phyloP scores from a whole-genome alignment of 768 basidiomycete genomes.

The Lentinus brumalis region DNA sequence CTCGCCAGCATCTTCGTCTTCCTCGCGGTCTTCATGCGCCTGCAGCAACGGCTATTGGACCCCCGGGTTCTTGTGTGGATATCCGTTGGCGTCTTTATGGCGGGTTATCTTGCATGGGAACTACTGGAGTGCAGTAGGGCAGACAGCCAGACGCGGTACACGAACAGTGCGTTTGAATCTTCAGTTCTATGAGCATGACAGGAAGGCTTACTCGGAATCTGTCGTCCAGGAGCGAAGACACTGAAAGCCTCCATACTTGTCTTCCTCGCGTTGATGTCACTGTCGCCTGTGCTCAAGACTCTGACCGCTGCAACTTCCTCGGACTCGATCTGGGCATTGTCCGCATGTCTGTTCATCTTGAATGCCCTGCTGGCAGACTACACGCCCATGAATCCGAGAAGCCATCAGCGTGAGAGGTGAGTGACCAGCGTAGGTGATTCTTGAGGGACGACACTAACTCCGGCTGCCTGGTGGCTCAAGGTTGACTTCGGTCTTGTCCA shows the following conservation, averaged over 20 bases:
- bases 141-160: conserved; percentile 25
- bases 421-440: conserved; percentile 4
- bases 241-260: conserved; percentile 84
- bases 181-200: not conserved
- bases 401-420: conserved; percentile 61
- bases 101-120: conserved; percentile 68
- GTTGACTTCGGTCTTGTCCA: conserved; percentile 80
- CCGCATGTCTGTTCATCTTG: conserved; percentile 80
- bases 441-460: conserved; percentile 14
- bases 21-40: conserved; percentile 73
- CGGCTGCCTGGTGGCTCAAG: conserved; percentile 37
- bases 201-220: not conserved
- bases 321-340: conserved; percentile 95
- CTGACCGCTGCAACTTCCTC: conserved; percentile 93
- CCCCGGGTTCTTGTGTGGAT: conserved; percentile 69
- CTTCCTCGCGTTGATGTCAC: conserved; percentile 84
- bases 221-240: conserved; percentile 59
- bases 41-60: conserved; percentile 65
- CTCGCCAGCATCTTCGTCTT: conserved; percentile 80
- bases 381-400: conserved; percentile 47
- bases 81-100: conserved; percentile 59
- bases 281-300: conserved; percentile 90
- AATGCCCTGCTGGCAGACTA: conserved; percentile 88
- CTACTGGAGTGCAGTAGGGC: conserved; percentile 42
- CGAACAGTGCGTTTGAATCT: conserved; percentile 34